These are phyloP conservation scores for Batrachochytrium dendrobatidis DNA, from an alignment of 371 early-diverging fungal genomes.

Conservation along the genomic window DNA sequence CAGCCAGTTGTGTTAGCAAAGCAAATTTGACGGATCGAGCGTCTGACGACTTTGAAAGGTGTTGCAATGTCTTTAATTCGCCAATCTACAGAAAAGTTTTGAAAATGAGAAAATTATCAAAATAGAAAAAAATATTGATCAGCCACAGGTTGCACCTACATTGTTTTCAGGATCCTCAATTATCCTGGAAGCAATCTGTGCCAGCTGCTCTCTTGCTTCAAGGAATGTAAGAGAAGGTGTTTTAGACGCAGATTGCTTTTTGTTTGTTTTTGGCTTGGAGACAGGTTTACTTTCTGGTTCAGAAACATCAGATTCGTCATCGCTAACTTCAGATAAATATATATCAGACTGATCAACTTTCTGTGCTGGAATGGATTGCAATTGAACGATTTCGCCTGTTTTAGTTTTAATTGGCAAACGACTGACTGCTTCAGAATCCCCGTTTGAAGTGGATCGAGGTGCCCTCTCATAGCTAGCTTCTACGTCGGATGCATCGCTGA, in stretches of 20 bases:
- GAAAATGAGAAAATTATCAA: neutral
- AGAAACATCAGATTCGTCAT: neutral
- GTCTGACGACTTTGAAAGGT: constrained; percentile 48
- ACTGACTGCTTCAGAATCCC: neutral
- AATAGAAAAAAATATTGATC: constrained; percentile 1
- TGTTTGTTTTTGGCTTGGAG: neutral
- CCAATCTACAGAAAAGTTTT: constrained; percentile 33
- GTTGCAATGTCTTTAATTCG: constrained; percentile 54
- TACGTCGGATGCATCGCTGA: constrained; percentile 20
- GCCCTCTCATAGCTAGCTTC: constrained; percentile 18
- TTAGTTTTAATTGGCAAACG: neutral
- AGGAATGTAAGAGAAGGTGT: constrained; percentile 17
- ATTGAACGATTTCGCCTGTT: neutral
- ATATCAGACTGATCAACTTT: constrained; percentile 11
- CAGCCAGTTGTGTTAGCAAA: constrained; percentile 77
- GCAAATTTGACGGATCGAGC: constrained; percentile 46
- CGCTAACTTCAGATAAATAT: neutral
- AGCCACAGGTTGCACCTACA: constrained; percentile 22
- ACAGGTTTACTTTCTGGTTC: neutral
- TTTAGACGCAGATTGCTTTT: neutral
- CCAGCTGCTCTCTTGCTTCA: constrained; percentile 75
- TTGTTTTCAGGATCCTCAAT: constrained; percentile 75
- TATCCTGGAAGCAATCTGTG: constrained; percentile 60
- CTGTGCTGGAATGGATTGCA: constrained; percentile 6
- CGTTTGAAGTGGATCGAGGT: constrained; percentile 4